Evolutionary conservation across 371 early-diverging fungal species (phyloP).

Genomic region (Rhizopus arrhizus): DNA sequence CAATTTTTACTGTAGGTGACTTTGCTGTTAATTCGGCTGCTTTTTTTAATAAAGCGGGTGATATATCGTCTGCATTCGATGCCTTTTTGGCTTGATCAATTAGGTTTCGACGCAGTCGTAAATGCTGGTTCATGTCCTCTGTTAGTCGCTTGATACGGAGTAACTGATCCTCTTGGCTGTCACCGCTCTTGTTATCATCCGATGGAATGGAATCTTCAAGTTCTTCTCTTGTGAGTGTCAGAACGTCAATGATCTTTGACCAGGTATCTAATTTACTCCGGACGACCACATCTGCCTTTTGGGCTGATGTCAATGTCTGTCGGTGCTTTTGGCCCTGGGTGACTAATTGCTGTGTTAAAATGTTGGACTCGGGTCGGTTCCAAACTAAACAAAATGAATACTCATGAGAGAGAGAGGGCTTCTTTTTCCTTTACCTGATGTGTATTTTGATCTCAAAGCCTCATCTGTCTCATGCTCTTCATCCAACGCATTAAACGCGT

Average conservation of each 20-base stretch:
- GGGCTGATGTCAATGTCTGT: slow-evolving; percentile 66
- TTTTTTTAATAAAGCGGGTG: slow-evolving; percentile 46
- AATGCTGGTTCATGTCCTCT: slow-evolving; percentile 41
- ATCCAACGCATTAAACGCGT: slow-evolving; percentile 69
- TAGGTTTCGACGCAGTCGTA: slow-evolving; percentile 30
- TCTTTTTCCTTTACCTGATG: slow-evolving; percentile 32
- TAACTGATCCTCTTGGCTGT: slow-evolving; percentile 4
- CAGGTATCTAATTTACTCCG: slow-evolving; percentile 64
- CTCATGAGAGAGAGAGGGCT: neutral
- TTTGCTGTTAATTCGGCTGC: slow-evolving; percentile 54
- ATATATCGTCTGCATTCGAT: slow-evolving; percentile 77
- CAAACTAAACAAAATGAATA: slow-evolving; percentile 36
- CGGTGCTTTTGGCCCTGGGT: slow-evolving; percentile 67
- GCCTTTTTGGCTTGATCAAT: slow-evolving; percentile 34
- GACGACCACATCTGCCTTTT: slow-evolving; percentile 69
- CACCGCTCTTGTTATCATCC: neutral
- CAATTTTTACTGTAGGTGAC: slow-evolving; percentile 70
- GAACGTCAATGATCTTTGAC: slow-evolving; percentile 50
- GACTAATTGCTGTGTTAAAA: slow-evolving; percentile 64
- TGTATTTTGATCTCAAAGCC: slow-evolving; percentile 51
- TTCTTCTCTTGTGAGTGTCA: slow-evolving; percentile 38
- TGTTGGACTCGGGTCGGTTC: slow-evolving; percentile 64
- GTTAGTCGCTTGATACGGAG: slow-evolving; percentile 24
- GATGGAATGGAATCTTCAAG: slow-evolving; percentile 40
- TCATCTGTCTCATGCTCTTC: slow-evolving; percentile 76